Conservation (phyloP, 371 early-diverging fungal genomes). For the Phascolomyces articulosus region DNA sequence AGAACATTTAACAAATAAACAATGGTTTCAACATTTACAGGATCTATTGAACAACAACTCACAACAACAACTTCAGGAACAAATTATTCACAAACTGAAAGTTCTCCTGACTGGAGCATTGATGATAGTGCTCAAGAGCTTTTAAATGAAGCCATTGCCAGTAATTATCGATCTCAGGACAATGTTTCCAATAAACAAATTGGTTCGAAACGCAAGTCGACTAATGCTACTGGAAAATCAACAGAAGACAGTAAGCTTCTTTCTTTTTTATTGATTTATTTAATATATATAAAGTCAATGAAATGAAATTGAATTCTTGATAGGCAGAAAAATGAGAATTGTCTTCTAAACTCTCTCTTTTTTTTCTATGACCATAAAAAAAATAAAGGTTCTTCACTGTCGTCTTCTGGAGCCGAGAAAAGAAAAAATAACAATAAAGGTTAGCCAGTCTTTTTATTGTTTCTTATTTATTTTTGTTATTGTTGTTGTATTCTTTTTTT, state of each 20-base stretch:
- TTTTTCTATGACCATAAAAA: no score
- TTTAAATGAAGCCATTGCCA: slow-evolving; percentile 38
- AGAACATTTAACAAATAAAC: no score
- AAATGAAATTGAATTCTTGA: no score
- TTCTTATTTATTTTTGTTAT: neutral
- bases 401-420: slow-evolving; percentile 8
- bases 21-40: neutral
- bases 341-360: no score
- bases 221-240: neutral
- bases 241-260: slow-evolving; percentile 8
- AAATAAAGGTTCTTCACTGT: slow-evolving; percentile 5
- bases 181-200: slow-evolving; percentile 3
- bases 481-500: neutral
- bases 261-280: neutral
- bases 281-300: no score
- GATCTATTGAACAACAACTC: neutral
- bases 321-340: no score
- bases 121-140: slow-evolving; percentile 22
- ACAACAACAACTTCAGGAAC: neutral
- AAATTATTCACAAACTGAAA: neutral
- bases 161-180: slow-evolving; percentile 21
- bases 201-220: slow-evolving; percentile 11
- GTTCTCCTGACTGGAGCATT: slow-evolving; percentile 7
- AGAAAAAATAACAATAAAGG: neutral
- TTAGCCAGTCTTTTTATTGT: neutral